These are phyloP conservation scores for Parastagonospora avenae DNA, from an alignment of 2,329 filamentous ascomycete species.

Conservation along the genomic window DNA sequence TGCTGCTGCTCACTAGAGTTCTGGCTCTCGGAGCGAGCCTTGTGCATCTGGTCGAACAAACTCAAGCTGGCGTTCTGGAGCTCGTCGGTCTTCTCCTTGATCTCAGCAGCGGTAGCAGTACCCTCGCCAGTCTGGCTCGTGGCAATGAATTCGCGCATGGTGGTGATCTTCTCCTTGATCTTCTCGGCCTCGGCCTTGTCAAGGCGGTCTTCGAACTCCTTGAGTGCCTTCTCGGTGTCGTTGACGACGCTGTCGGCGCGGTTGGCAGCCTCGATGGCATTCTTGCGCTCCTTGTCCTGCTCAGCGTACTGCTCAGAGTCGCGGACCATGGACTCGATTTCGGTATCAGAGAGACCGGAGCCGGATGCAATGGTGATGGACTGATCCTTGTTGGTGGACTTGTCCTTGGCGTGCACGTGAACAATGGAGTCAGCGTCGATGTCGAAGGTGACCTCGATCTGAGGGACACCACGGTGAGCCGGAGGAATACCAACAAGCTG, in stretches of 20 bases:
- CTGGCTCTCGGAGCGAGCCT: constrained; percentile 74
- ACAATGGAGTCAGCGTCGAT: constrained; percentile 98
- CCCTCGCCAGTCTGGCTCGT: constrained; percentile 95
- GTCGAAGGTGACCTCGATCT: constrained; percentile 98
- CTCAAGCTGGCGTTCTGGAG: constrained; percentile 94
- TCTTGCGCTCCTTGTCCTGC: constrained; percentile 95
- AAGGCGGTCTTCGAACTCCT: constrained; percentile 93
- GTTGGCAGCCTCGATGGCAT: constrained; percentile 94
- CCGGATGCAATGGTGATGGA: constrained; percentile 98
- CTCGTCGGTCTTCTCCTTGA: constrained; percentile 99
- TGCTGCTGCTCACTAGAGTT: constrained; percentile 52
- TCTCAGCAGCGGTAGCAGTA: constrained; percentile 81
- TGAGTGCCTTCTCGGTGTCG: constrained; percentile 97
- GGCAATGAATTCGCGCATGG: constrained; percentile 85
- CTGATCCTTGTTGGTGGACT: constrained; percentile 99
- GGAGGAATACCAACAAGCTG: constrained; percentile 97
- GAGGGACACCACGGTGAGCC: constrained; percentile 92
- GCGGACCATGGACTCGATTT: constrained; percentile 97
- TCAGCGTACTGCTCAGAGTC: constrained; percentile 97
- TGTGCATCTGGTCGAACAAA: constrained; percentile 99
- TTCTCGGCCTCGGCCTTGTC: constrained; percentile 94
- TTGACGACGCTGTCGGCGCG: constrained; percentile 94
- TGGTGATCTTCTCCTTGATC: constrained; percentile 90
- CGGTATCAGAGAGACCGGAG: constrained; percentile 90
- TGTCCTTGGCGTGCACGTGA: constrained; percentile 97